Evolutionary conservation across 306 rosid genomes (phyloP), one percentile per base, ranked within the genome.

Genomic region (Ormosia semicastrata): DNA sequence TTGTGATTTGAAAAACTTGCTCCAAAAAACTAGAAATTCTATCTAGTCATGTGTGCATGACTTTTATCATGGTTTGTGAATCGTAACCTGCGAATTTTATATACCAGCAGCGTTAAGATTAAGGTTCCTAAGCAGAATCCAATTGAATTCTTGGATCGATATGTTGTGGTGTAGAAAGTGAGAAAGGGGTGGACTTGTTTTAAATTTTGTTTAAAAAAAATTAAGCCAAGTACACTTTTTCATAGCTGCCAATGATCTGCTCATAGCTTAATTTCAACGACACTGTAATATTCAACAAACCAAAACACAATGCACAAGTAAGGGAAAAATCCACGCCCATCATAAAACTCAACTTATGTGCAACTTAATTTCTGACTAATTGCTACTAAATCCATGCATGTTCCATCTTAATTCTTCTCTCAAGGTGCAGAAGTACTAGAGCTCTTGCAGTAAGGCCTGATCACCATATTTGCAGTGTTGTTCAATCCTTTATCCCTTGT

Each of bases 251-350:
- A 71, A 73, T 52, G 17, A 36, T 17, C 10, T 71, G 13, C 10
- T 34, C 33, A 54, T 37, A 73, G 37, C 29, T 74, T 13, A 41
- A 75, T 47, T 15, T 62, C 39, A 46, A 47, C 73, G 47, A 47
- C 47, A 64, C 60, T 50, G 18, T 46, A 40, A 64, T 36, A 63
- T 49, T 50, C 53, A 49, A 18, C 65, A 77, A 49, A 66, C 66
- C 15, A 66, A 77, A 65, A 17, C 73, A 64, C 52, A 49, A 77
- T 15, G 59, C 36, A 63, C 39, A 14, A 44, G 24, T 33, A 64
- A 76, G 49, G n/a, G 8, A 62, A 32, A 76, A 46, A 32, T 62
- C 37, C 71, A 76, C 32, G 18, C 80, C 41, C 44, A 60, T 75
- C 46, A 60, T 29, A 62, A 59, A 76, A 76, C 60, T 75, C 50